Base-by-base conservation (phyloP, 208 protist species). In the Leptomonas seymouri region DNA sequence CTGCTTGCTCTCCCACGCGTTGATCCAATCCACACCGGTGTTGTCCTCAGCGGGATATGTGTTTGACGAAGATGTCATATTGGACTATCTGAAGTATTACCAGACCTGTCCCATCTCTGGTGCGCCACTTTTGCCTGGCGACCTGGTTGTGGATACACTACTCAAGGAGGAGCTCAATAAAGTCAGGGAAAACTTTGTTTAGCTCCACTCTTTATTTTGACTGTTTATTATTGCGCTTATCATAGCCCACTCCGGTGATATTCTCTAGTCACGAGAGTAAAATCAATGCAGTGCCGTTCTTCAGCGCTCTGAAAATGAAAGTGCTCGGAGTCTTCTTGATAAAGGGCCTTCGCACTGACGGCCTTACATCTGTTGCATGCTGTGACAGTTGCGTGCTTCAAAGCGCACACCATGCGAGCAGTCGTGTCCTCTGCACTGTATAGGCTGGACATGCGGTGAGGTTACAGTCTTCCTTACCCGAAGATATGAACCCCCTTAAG, bases 11-110 rank as follows among this genome's bases (percentile, higher is more conserved):
- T 84, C 80, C 16, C 63, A 76, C 16, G 50, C 74, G 3, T 28
- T 89, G 21, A 86, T 89, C 36, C 64, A 51, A 5, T 75, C 67
- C 3, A 28, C 44, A 16, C 84, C 84, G 8, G 74, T 83, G 23
- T 15, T 89, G 28, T 79, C 84, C 0, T 67, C 84, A n/a, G 71
- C 81, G 16, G 84, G 84, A 14, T 77, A 80, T 67, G 18, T 80
- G 25, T 89, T 89, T 42, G 84, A 89, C 54, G 53, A 72, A 31
- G 62, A 76, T 27, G 55, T 59, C 44, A 86, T 89, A 12, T 30
- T 74, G 3, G 76, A 82, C 50, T 89, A 82, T 48, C 57, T 85
- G 18, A 14, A 23, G 57, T 42, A 67, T 42, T 54, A 80, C 48
- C 12, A 49, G 1, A 50, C 71, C 18, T 89, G 84, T 69, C 84